Percentiles rank a stretch among this genome's conserved stretches.
These are phyloP conservation scores for Parasitella parasitica DNA, from an alignment of 371 early-diverging fungal species.

Conservation along the genomic window DNA sequence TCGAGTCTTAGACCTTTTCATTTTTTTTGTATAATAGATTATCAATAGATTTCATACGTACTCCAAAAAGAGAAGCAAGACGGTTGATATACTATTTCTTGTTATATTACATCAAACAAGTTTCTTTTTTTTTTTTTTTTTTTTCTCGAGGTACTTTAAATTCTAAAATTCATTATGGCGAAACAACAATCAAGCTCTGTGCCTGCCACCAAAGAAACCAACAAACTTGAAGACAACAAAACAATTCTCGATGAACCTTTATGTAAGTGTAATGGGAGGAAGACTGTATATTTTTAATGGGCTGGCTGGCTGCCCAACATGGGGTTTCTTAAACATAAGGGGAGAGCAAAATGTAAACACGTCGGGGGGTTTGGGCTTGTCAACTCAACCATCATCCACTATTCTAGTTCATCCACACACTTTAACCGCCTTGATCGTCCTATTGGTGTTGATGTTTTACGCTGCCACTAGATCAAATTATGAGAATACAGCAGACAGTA, in stretches of 20 bases:
- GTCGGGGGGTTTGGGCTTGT: conserved; percentile 7
- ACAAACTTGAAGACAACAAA: conserved; percentile 4
- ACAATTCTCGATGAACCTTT: conserved; percentile 14
- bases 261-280: conserved; percentile 8
- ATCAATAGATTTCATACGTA: too few relatives aligned
- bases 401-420: conserved; percentile 53
- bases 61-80: neutral
- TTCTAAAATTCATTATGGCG: neutral
- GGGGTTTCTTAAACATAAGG: neutral
- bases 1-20: neutral
- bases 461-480: conserved; percentile 55
- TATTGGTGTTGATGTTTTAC: conserved; percentile 57
- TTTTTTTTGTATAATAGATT: neutral
- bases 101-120: neutral
- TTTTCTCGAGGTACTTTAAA: neutral
- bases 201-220: neutral
- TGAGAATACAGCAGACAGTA: conserved; percentile 60
- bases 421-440: conserved; percentile 46
- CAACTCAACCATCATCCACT: conserved; percentile 1
- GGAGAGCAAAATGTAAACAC: neutral
- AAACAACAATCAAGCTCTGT: neutral
- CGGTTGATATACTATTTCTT: neutral
- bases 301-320: neutral
- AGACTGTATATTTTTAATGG: neutral
- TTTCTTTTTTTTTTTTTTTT: neutral